These are phyloP conservation scores for Ustilago bromivora DNA, from an alignment of 1,284 basidiomycete species.

Conservation along the genomic window DNA sequence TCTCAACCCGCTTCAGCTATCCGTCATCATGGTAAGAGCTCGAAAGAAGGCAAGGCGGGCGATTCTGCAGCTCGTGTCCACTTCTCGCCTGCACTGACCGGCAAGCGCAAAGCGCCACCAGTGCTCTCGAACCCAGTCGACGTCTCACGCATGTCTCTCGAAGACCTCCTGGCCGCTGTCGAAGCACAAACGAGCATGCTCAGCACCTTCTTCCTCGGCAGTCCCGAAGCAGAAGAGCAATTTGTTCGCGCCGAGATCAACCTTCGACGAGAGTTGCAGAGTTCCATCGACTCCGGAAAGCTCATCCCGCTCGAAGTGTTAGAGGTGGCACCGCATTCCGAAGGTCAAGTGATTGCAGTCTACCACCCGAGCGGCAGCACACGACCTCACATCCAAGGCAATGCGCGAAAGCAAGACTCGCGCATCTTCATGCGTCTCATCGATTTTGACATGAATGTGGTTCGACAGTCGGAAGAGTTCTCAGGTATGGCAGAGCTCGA, in stretches of 20 bases:
- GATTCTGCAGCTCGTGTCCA: slow-evolving; percentile 44
- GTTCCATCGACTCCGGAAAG: slow-evolving; percentile 68
- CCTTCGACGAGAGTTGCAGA: slow-evolving; percentile 71
- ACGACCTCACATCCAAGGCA: slow-evolving; percentile 71
- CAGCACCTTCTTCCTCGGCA: slow-evolving; percentile 69
- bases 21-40: slow-evolving; percentile 44
- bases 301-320: slow-evolving; percentile 70
- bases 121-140: slow-evolving; percentile 65
- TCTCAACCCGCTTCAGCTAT: slow-evolving; percentile 47
- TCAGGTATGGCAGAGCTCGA: slow-evolving; percentile 63
- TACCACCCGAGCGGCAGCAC: slow-evolving; percentile 72
- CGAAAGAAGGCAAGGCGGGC: slow-evolving; percentile 36
- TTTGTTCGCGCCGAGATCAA: slow-evolving; percentile 71
- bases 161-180: slow-evolving; percentile 71
- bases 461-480: slow-evolving; percentile 54
- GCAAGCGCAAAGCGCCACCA: slow-evolving; percentile 59
- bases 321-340: slow-evolving; percentile 66
- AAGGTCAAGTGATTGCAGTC: slow-evolving; percentile 71
- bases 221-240: slow-evolving; percentile 72
- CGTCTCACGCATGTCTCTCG: slow-evolving; percentile 70
- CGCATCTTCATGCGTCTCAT: slow-evolving; percentile 72
- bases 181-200: slow-evolving; percentile 71
- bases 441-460: slow-evolving; percentile 70
- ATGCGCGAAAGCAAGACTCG: slow-evolving; percentile 72
- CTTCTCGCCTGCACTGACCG: slow-evolving; percentile 68